Evolutionary conservation across 331 rosid species (phyloP).

Genomic region (Acacia pycnantha): DNA sequence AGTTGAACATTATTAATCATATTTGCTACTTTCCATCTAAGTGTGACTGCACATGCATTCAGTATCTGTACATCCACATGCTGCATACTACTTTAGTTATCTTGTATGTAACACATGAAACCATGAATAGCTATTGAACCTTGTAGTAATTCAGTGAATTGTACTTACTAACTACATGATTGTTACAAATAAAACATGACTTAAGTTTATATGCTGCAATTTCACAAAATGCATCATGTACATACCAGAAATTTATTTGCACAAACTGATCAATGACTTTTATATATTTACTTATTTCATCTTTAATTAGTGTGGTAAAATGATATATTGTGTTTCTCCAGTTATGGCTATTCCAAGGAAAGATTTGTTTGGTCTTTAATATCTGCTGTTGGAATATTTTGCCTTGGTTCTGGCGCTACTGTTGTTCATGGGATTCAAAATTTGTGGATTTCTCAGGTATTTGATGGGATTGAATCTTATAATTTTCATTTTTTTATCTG

Average conservation of each 20-base stretch:
- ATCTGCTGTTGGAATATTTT: slow-evolving; percentile 97
- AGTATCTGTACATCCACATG: not conserved
- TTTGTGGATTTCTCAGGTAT: slow-evolving; percentile 86
- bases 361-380: slow-evolving; percentile 99
- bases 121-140: slow-evolving; percentile 13
- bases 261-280: not conserved
- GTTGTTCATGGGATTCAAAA: slow-evolving; percentile 95
- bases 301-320: slow-evolving; percentile 17
- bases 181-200: not conserved
- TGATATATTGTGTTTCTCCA: slow-evolving; percentile 39
- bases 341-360: slow-evolving; percentile 98
- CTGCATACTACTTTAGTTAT: slow-evolving; percentile 17
- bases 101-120: not conserved
- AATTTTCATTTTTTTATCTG: slow-evolving; percentile 12
- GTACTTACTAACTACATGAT: slow-evolving; percentile 6
- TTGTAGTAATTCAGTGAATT: slow-evolving; percentile 1
- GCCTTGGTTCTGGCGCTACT: slow-evolving; percentile 98
- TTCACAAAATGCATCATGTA: not conserved
- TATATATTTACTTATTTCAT: slow-evolving; percentile 11
- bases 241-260: not conserved
- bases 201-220: slow-evolving; percentile 17
- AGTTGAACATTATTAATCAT: slow-evolving; percentile 35
- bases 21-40: not conserved
- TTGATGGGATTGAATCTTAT: slow-evolving; percentile 26
- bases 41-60: not conserved